Percentiles rank a stretch among this genome's conserved stretches.
Conservation (phyloP, 768 basidiomycete species). For the Kwoniella sp. region DNA sequence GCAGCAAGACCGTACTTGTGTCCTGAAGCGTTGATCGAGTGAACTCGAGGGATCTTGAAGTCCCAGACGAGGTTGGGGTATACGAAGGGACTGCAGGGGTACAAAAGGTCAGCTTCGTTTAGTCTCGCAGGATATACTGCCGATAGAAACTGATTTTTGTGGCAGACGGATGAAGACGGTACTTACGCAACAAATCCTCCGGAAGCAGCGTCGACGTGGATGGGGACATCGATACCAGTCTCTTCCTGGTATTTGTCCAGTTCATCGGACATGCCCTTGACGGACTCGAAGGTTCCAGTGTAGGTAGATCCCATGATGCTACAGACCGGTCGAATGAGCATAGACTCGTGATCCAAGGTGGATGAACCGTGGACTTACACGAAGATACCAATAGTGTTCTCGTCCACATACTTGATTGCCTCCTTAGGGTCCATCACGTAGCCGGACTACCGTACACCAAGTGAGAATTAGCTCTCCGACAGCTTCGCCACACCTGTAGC, state of each 20-base stretch:
- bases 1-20: slow-evolving; percentile 64
- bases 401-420: slow-evolving; percentile 68
- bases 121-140: no score
- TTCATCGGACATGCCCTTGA: slow-evolving; percentile 74
- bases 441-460: slow-evolving; percentile 63
- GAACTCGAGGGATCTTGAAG: slow-evolving; percentile 66
- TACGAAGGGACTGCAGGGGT: slow-evolving; percentile 41
- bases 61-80: slow-evolving; percentile 65
- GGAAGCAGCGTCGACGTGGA: slow-evolving; percentile 67
- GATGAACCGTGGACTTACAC: slow-evolving; percentile 42
- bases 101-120: slow-evolving; percentile 1
- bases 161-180: no score
- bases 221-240: slow-evolving; percentile 61
- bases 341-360: slow-evolving; percentile 53
- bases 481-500: no score
- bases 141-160: no score
- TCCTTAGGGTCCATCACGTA: slow-evolving; percentile 74
- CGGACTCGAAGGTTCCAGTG: slow-evolving; percentile 72
- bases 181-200: slow-evolving; percentile 68
- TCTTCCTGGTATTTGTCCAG: slow-evolving; percentile 62
- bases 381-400: slow-evolving; percentile 69
- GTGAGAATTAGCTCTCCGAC: no score
- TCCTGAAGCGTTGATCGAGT: slow-evolving; percentile 55
- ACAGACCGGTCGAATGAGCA: slow-evolving; percentile 59
- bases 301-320: slow-evolving; percentile 57